Conservation (phyloP, 2,329 filamentous ascomycete species). For the Fusarium heterosporum region DNA sequence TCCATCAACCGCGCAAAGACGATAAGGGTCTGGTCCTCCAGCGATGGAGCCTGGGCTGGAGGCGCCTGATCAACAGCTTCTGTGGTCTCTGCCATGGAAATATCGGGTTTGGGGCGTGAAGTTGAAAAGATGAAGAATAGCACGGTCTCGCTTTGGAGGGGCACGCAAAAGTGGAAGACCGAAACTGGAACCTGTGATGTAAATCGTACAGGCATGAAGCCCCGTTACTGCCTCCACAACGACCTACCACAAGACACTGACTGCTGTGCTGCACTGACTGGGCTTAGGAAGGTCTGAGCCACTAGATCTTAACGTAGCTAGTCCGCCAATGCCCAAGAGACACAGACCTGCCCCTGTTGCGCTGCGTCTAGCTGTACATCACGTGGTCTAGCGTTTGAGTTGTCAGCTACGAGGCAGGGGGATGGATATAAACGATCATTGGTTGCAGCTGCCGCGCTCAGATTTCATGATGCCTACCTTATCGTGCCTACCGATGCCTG, state of each 20-base stretch:
- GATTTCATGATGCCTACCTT: conserved; percentile 11
- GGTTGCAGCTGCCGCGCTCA: conserved; percentile 33
- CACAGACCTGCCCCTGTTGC: background rate
- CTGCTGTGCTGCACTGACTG: background rate
- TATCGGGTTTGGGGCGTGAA: background rate
- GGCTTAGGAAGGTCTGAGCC: background rate
- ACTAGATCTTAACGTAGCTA: background rate
- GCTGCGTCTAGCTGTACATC: conserved; percentile 13
- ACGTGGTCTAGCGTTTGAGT: conserved; percentile 44
- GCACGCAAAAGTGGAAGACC: conserved; percentile 13
- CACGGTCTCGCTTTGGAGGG: background rate
- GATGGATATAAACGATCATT: conserved; percentile 14
- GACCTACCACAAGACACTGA: conserved; percentile 21
- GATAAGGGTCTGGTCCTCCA: conserved; percentile 76
- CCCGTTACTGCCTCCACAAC: conserved; percentile 28
- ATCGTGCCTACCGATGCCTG: conserved; percentile 14
- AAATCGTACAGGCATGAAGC: conserved; percentile 38
- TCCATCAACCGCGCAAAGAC: conserved; percentile 92
- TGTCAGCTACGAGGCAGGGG: conserved; percentile 4
- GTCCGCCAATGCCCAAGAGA: conserved; percentile 13
- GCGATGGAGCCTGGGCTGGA: conserved; percentile 50
- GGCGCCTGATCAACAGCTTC: conserved; percentile 50
- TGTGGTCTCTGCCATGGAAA: conserved; percentile 50
- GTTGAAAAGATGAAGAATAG: background rate
- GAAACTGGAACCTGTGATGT: conserved; percentile 39